Evolutionary conservation across 2,329 filamentous ascomycete species (phyloP).

Genomic region (Trichoderma oligosporum): DNA sequence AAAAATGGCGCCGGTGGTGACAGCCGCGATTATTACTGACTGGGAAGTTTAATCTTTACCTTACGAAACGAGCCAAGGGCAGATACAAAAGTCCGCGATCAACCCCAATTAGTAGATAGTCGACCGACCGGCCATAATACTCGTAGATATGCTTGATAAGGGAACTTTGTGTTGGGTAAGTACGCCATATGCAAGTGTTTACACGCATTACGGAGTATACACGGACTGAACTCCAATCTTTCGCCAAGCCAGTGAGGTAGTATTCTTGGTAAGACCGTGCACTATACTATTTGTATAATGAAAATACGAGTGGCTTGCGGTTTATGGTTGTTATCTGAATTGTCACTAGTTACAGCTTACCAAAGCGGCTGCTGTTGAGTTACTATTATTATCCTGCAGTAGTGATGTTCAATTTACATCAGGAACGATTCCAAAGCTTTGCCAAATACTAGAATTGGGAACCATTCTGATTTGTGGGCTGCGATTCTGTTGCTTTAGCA

Average conservation of each 20-base stretch:
- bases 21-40: background rate
- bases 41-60: background rate
- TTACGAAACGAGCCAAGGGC: constrained; percentile 16
- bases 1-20: background rate
- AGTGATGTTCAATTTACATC: background rate
- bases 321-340: background rate
- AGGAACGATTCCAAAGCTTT: background rate
- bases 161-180: constrained; percentile 5
- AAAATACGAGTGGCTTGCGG: too few relatives aligned
- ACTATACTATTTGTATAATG: background rate
- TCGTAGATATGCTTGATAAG: background rate
- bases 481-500: background rate
- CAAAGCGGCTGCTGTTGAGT: too few relatives aligned
- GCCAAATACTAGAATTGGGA: background rate
- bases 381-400: too few relatives aligned
- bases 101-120: background rate
- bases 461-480: background rate
- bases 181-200: background rate
- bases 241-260: background rate
- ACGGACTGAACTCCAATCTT: background rate
- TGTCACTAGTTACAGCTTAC: too few relatives aligned
- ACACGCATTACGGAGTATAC: too few relatives aligned
- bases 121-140: background rate
- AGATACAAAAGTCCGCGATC: constrained; percentile 7
- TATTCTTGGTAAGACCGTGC: background rate